Base-by-base conservation (phyloP, 768 basidiomycete species). In the Agaricus blazei region DNA sequence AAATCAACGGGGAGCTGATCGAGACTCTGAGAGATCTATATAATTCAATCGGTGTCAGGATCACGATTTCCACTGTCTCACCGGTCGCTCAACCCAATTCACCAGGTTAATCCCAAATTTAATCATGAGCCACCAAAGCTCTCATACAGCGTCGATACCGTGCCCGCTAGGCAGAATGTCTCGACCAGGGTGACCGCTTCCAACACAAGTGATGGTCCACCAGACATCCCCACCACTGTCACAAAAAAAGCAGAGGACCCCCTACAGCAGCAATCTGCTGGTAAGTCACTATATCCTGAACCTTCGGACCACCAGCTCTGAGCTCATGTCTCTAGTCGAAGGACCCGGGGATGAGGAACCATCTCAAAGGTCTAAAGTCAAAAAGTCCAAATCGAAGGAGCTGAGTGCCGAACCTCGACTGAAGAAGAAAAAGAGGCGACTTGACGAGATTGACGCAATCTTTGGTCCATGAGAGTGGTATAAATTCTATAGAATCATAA, bases 361-460 rank as follows among this genome's bases (percentile, higher is more conserved):
- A 11, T 12, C 42, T 28, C 38, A 15, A 42, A 8, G 52, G 34
- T 4, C 31, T 3, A 24, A 19, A 9, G 9, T 27, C 29, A 54
- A 48, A 36, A 19, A 19, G 19, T 4, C 27, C 6, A 23, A 26
- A 23, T n/a, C 44, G 5, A 19, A 19, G 43, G 37, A 43, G 38
- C 19, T 24, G 28, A 19, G 2, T 12, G 23, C 52, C n/a, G 44
- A 57, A 55, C 51, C 43, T 3, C 63, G 59, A 52, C 75, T 70
- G 59, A 72, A 68, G 56, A 73, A 71, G 59, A 73, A 68, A 58
- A 78, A 72, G 64, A 68, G 65, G 56, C 67, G 65, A 42, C 70
- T 61, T 52, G 77, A 88, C 59, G 86, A 86, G 62, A 88, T 88
- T 37, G 86, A 88, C 59, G 79, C 78, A n/a, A 87, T 88, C 23